Base-by-base conservation (phyloP, 352 stramenopile species). In the Hyaloperonospora arabidopsidis region DNA sequence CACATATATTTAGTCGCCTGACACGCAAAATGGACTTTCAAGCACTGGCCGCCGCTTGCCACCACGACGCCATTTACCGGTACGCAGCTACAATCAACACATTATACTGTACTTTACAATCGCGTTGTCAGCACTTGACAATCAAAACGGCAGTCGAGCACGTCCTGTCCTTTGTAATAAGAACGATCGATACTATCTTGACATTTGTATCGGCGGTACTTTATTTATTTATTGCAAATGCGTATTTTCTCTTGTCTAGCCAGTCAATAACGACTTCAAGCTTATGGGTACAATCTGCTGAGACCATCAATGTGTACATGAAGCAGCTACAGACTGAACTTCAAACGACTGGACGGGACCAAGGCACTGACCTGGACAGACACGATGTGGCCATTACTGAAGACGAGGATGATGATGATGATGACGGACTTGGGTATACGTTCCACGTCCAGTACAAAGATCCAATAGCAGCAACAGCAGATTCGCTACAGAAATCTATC, bases 371-470 rank as follows among this genome's bases (percentile, higher is more conserved):
- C 8, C 59, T 53, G 12, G 59, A 68, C 0, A 51, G 60, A 15
- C 63, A 62, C 11, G 32, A 59, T n/a, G 6, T 29, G 45, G 54
- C 25, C 4, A 17, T 32, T 8, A 32, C 25, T 32, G 4, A 32
- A 4, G 25, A 4, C 25, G 8, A 32, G 4, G 25, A 32, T 32
- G 32, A n/a, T 36, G 38, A 75, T 19, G 61, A 84, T 1, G 73
- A 92, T 49, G 76, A 90, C 54, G 82, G 82, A 2, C 54, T 90
- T 13, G 67, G 78, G 36, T 93, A 88, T 63, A 86, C 78, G 29
- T 85, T 88, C 40, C 72, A 47, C 2, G 66, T 88, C 35, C 59
- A 67, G 46, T 36, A 49, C 49, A 67, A 51, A 39, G 63, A 75
- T 15, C 52, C 65, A 1, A 68, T 8, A 32, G 25, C 25, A 32